Conservation (phyloP, 352 stramenopile species). For the Globisporangium sylvaticum region DNA sequence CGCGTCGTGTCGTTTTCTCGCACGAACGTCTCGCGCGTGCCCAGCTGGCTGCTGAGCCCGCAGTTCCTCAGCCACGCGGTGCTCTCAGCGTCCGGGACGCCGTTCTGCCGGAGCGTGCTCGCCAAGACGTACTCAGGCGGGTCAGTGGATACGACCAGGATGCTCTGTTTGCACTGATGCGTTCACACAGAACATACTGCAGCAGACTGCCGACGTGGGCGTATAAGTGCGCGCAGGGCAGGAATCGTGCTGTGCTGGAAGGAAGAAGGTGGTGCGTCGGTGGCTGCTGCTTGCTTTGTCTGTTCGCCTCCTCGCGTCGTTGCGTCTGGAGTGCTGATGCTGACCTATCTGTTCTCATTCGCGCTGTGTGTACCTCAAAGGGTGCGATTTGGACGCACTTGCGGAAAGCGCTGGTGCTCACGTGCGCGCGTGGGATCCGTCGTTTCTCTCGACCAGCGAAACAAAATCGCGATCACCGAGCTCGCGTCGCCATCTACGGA, state of each 20-base stretch:
- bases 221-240: neutral
- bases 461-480: conserved; percentile 10
- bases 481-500: conserved; percentile 1
- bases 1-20: conserved; percentile 1
- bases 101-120: neutral
- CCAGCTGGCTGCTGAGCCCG: neutral
- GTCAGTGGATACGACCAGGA: neutral
- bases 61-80: neutral
- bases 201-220: conserved; percentile 1
- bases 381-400: conserved; percentile 25
- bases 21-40: neutral
- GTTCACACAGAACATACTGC: neutral
- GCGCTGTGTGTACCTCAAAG: conserved; percentile 11
- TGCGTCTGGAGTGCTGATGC: neutral
- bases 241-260: conserved; percentile 7
- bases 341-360: neutral
- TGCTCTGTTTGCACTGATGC: neutral
- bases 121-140: neutral
- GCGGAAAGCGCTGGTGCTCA: conserved; percentile 24
- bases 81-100: neutral
- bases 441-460: neutral
- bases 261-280: conserved; percentile 8
- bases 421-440: conserved; percentile 24
- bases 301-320: neutral
- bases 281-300: neutral